phyloP scores from a whole-genome alignment of 2,329 filamentous ascomycete genomes.

The Fragosphaeria purpurea region DNA sequence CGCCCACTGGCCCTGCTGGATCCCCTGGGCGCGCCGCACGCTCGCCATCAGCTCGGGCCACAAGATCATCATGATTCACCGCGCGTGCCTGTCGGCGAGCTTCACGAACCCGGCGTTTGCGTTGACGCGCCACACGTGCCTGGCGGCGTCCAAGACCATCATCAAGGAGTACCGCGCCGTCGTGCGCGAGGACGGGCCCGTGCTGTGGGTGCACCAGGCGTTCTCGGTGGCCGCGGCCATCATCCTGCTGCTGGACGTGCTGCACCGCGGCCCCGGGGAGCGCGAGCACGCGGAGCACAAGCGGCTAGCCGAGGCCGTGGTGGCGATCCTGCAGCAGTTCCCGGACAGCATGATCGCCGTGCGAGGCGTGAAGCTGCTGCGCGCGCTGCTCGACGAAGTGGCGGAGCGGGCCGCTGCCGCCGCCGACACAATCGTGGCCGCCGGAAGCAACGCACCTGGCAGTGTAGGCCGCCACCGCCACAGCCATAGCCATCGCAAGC shows the following conservation, averaged over 20 bases:
- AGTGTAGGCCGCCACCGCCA: too few species aligned
- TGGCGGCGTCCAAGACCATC: constrained; percentile 29
- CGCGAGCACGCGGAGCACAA: constrained; percentile 21
- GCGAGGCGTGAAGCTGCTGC: constrained; percentile 26
- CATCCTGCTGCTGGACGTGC: constrained; percentile 20
- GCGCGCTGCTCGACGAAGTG: constrained; percentile 19
- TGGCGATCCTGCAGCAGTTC: constrained; percentile 22
- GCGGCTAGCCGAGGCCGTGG: constrained; percentile 22
- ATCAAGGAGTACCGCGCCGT: constrained; percentile 19
- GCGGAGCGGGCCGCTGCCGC: not conserved
- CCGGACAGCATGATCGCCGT: constrained; percentile 27
- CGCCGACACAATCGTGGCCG: not conserved
- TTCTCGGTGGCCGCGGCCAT: constrained; percentile 20
- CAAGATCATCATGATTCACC: constrained; percentile 33
- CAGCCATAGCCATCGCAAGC: too few species aligned
- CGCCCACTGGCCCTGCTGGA: constrained; percentile 21
- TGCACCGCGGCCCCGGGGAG: constrained; percentile 17
- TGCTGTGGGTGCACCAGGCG: constrained; percentile 20
- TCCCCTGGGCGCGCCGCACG: constrained; percentile 23
- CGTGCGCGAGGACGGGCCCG: constrained; percentile 13
- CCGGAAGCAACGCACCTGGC: too few species aligned
- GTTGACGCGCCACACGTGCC: constrained; percentile 25
- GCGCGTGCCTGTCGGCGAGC: constrained; percentile 25
- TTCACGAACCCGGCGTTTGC: constrained; percentile 22
- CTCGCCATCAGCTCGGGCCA: constrained; percentile 28